phyloP scores from a whole-genome alignment of 2,329 filamentous ascomycete genomes.

The Epichloe sibirici region DNA sequence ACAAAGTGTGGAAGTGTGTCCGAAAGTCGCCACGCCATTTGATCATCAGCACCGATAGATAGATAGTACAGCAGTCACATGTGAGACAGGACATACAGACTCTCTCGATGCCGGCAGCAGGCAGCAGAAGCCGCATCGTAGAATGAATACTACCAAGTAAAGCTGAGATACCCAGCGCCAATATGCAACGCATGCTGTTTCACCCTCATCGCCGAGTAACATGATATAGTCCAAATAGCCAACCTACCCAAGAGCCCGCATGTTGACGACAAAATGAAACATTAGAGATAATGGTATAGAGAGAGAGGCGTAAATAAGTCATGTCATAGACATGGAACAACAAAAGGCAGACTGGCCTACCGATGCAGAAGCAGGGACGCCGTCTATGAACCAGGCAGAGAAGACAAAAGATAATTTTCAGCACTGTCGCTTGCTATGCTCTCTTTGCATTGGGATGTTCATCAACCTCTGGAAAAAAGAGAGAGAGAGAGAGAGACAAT shows the following conservation, averaged over 20 bases:
- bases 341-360: neutral
- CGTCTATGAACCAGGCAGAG: neutral
- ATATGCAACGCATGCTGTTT: conserved; percentile 1
- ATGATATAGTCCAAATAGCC: neutral
- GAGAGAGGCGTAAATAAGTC: neutral
- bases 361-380: neutral
- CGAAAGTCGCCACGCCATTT: no score
- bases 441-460: neutral
- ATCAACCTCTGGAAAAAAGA: neutral
- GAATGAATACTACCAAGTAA: neutral
- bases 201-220: neutral
- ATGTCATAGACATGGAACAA: neutral
- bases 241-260: neutral
- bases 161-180: neutral
- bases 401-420: neutral
- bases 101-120: neutral
- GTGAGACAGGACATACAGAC: no score
- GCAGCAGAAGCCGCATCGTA: neutral
- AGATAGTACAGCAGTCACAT: no score
- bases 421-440: conserved; percentile 5
- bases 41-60: no score
- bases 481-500: no score
- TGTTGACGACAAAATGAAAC: neutral
- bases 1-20: neutral
- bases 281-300: no score